Percentiles rank a stretch among this genome's conserved stretches.
Evolutionary conservation across 1,139 yeast genomes (phyloP).

Genomic region (Yamadazyma triangularis): DNA sequence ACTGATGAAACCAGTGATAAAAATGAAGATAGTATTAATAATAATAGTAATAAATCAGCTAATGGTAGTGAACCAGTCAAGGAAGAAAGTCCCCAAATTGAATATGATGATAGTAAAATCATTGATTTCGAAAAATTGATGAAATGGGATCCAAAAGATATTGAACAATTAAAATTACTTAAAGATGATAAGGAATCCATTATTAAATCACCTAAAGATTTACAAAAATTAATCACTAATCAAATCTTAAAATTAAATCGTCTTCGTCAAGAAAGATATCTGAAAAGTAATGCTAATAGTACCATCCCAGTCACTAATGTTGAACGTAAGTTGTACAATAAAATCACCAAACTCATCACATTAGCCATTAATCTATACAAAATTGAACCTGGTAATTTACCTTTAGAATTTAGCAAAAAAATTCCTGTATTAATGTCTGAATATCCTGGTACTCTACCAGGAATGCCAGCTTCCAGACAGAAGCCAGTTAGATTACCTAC

Average conservation of each 20-base stretch:
- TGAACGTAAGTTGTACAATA: conserved; percentile 39
- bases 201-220: conserved; percentile 21
- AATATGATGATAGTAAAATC: conserved; percentile 9
- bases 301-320: conserved; percentile 23
- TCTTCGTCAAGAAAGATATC: conserved; percentile 57
- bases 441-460: conserved; percentile 79
- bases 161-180: conserved; percentile 22
- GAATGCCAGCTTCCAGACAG: conserved; percentile 27
- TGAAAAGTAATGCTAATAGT: conserved; percentile 25
- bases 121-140: conserved; percentile 29
- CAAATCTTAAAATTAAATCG: conserved; percentile 56
- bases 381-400: conserved; percentile 24
- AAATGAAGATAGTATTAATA: conserved; percentile 2
- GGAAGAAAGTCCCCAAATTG: conserved; percentile 10
- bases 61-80: too few species aligned
- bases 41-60: conserved; percentile 3
- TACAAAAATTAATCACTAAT: conserved; percentile 52
- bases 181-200: conserved; percentile 24
- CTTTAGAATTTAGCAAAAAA: conserved; percentile 33
- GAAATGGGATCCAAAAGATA: conserved; percentile 34
- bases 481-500: conserved; percentile 34
- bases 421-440: conserved; percentile 72
- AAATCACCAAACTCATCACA: conserved; percentile 29
- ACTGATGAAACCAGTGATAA: conserved; percentile 2
- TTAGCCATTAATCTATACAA: conserved; percentile 27